Evolutionary conservation across 441 rosid species (phyloP).

Genomic region (Mallotus japonicus): DNA sequence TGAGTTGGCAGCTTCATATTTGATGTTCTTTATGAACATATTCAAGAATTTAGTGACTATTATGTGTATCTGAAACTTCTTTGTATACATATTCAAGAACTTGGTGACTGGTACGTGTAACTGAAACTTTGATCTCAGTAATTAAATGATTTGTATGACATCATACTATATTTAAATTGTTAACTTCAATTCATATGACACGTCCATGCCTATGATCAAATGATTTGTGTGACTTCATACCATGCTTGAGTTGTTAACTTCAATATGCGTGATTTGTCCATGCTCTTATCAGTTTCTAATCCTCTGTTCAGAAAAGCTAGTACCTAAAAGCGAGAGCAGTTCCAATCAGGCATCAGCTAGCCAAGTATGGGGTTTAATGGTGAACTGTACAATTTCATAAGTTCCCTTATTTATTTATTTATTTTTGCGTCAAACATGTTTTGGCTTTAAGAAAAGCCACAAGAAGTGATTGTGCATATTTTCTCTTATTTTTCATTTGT

Average conservation of each 20-base stretch:
- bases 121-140: conserved; percentile 1
- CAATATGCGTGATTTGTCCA: no score
- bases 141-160: no score
- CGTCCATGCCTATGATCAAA: no score
- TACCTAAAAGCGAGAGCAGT: conserved; percentile 29
- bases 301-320: conserved; percentile 35
- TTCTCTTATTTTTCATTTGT: conserved; percentile 35
- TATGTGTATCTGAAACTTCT: no score
- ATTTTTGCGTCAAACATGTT: conserved; percentile 1
- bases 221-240: neutral
- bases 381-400: no score
- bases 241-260: no score
- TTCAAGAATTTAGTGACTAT: no score
- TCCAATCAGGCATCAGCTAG: no score
- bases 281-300: conserved; percentile 4
- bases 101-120: neutral
- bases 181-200: no score
- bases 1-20: conserved; percentile 11
- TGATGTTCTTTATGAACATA: neutral
- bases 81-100: neutral
- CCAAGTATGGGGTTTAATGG: no score
- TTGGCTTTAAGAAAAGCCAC: conserved; percentile 10
- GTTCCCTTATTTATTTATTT: neutral
- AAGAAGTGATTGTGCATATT: conserved; percentile 16
- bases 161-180: no score